Evolutionary conservation across 352 stramenopile species (phyloP), one percentile per base, ranked within the genome.

Genomic region (Pythium volutum): DNA sequence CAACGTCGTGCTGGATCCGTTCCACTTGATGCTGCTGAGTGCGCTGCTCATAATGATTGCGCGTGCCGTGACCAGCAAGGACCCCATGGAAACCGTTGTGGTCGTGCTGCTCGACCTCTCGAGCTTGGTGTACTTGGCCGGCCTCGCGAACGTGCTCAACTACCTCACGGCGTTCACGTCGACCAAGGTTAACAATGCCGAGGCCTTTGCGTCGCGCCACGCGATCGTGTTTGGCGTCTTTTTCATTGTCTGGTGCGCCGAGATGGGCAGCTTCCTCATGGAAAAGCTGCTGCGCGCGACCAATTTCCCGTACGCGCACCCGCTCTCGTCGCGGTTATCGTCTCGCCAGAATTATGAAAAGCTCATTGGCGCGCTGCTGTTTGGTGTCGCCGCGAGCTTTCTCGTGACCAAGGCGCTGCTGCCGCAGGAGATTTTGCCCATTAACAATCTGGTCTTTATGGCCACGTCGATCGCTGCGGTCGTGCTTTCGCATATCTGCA

Each of bases 291-390:
- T 89, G 26, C 82, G 81, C 46, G 66, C 63, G 6, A 43, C 79
- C 25, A 64, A 79, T 9, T 86, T 79, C 31, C 71, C 75, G n/a
- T 84, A 74, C 67, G 76, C 73, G n/a, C 79, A 89, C 25, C 74
- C 77, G 31, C 29, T 89, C 1, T 72, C 73, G 1, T 70, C 70
- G 43, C 66, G 70, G 26, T 57, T 89, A 15, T 86, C 79, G 12
- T 81, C 77, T 16, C 71, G 75, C 0, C 79, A 84, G 47, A 89
- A 87, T 43, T 36, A 82, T 20, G 79, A 89, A 62, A 87, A 82
- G 38, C 63, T 89, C 39, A 1, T 81, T 2, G 79, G 79, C 11
- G 71, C 77, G 3, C 65, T 86, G 0, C 57, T 61, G 14, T 77
- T 76, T 20, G 77, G 71, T 36, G 52, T 84, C 4, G 57, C 23